These are phyloP conservation scores for Saposhnikovia divaricata DNA, from an alignment of 129 eudicot genomes.

Conservation along the genomic window DNA sequence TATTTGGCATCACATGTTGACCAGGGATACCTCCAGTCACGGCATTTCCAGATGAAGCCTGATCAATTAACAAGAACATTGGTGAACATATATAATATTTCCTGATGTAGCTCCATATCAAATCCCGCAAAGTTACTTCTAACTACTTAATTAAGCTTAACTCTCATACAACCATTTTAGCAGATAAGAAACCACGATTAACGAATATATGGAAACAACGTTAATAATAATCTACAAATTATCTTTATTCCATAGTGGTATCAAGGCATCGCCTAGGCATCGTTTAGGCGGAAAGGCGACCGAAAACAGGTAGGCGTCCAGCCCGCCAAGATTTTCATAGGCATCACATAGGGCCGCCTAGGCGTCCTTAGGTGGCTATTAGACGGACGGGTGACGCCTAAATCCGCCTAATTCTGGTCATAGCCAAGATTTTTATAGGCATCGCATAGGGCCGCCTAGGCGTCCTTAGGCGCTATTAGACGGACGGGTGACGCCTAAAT, in stretches of 20 bases:
- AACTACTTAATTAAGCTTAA: neutral
- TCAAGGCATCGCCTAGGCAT: no score
- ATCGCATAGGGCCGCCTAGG: no score
- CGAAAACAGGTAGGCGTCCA: no score
- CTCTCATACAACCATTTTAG: neutral
- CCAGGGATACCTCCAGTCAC: conserved; percentile 59
- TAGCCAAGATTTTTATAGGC: no score
- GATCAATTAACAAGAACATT: conserved; percentile 11
- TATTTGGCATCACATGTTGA: conserved; percentile 57
- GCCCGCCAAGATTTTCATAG: no score
- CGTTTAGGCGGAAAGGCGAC: neutral
- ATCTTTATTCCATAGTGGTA: neutral
- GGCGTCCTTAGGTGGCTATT: no score
- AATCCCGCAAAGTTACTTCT: neutral
- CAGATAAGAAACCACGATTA: neutral
- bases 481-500: no score
- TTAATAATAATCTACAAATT: neutral
- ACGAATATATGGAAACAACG: neutral
- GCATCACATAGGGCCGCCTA: no score
- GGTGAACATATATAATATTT: neutral
- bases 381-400: no score
- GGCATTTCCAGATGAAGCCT: conserved; percentile 63
- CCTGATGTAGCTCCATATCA: neutral
- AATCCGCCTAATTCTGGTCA: no score
- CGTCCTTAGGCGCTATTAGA: no score